Evolutionary conservation across 768 basidiomycete genomes (phyloP).

Genomic region (Cyclocybe cylindracea): DNA sequence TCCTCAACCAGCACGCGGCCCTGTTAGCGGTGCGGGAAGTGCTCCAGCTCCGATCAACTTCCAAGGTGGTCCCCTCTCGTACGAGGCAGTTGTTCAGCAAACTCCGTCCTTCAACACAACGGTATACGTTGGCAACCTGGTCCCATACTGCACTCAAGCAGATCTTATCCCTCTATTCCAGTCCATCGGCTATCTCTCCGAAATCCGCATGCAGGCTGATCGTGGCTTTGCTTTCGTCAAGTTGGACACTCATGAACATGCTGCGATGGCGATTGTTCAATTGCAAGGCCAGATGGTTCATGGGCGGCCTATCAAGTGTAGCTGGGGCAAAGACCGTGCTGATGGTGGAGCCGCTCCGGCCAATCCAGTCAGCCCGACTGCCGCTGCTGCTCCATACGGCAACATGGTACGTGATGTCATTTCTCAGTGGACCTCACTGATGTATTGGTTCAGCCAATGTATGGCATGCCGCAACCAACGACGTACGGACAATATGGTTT

Average conservation of each 20-base stretch:
- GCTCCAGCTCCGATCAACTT: constrained; percentile 92
- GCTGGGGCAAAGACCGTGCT: constrained; percentile 96
- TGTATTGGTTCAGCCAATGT: constrained; percentile 64
- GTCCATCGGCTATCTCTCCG: constrained; percentile 97
- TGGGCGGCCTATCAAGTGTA: constrained; percentile 95
- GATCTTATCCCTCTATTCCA: constrained; percentile 98
- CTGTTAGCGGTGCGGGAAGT: constrained; percentile 35
- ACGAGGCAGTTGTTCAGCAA: constrained; percentile 91
- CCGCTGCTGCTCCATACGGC: constrained; percentile 68
- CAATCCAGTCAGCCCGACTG: constrained; percentile 58
- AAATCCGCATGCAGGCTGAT: constrained; percentile 99
- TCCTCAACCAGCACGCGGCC: constrained; percentile 38
- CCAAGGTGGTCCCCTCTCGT: constrained; percentile 85
- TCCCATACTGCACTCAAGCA: constrained; percentile 95
- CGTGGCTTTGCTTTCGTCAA: constrained; percentile 99
- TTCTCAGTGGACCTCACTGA: not conserved
- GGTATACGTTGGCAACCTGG: constrained; percentile 98
- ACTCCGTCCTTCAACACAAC: constrained; percentile 94
- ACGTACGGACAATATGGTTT: constrained; percentile 80
- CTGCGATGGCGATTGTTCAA: constrained; percentile 97
- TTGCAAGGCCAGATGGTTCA: constrained; percentile 97
- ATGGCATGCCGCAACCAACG: constrained; percentile 84
- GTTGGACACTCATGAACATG: constrained; percentile 97
- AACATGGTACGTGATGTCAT: constrained; percentile 62
- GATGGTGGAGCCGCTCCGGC: constrained; percentile 63